A percentile compares a stretch with the other conserved stretches of the same genome.
These are phyloP conservation scores for Fraxinus albicans DNA, from an alignment of 305 asterid genomes.

Conservation along the genomic window DNA sequence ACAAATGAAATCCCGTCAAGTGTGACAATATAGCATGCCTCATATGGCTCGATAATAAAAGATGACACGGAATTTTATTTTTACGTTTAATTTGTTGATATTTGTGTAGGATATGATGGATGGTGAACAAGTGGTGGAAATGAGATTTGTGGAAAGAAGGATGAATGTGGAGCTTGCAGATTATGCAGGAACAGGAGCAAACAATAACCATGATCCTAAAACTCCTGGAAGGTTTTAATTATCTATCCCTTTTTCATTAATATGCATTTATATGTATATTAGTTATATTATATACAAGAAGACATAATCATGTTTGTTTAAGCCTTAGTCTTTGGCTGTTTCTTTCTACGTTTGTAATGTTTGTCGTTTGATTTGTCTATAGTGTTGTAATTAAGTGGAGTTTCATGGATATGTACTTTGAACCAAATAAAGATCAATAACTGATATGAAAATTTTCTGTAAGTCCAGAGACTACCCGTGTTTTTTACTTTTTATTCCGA, in stretches of 20 bases:
- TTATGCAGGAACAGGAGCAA: conserved; percentile 58
- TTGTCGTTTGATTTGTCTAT: neutral
- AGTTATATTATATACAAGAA: neutral
- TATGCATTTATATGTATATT: neutral
- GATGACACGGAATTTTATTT: neutral
- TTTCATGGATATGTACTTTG: no score
- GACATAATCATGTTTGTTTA: neutral
- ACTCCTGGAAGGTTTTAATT: conserved; percentile 32
- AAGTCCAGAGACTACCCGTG: no score
- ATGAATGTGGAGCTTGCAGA: conserved; percentile 41
- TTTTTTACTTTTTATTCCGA: no score
- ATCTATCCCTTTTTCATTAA: neutral
- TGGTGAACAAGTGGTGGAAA: neutral
- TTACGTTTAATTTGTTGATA: neutral
- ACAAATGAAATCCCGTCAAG: no score
- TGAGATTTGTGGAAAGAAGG: conserved; percentile 27
- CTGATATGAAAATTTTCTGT: no score
- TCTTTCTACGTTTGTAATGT: neutral
- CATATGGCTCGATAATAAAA: neutral
- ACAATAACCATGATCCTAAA: conserved; percentile 41
- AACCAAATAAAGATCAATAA: no score
- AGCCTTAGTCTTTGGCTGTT: neutral
- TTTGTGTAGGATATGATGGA: conserved; percentile 18
- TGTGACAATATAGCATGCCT: no score
- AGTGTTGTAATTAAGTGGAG: neutral